Base-by-base conservation (phyloP, 176 grass and related monocot species). In the Oryza meridionalis region DNA sequence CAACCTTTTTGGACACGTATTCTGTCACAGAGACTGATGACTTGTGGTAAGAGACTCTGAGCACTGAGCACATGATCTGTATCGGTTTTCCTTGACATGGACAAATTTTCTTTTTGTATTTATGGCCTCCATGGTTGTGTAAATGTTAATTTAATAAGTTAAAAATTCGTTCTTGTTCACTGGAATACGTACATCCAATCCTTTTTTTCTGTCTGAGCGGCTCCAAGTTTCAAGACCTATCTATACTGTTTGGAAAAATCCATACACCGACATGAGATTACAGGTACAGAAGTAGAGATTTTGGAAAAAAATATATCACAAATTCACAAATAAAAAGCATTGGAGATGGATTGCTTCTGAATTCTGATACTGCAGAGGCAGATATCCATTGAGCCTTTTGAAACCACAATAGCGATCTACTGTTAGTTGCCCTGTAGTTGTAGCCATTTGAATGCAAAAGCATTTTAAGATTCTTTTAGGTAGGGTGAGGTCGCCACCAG, bases 91-190 rank as follows among this genome's bases (percentile, higher is more conserved):
- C 19, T 81, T 81, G 77, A 75, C 77, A 26, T 72, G 73, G 65
- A 61, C 73, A 67, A 0, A 15, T 68, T 81, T 86, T 62, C 4
- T 55, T 9, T 78, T 17, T 69, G 80, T 87, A 70, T 90, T 75
- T 86, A 83, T 80, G 63, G 22, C 38, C 69, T 24, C 37, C 61
- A 32, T 79, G 51, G 6, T 14, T 73, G 62, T 79, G 40, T 19
- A 65, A 68, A 64, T 75, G n/a, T 51, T 79, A 64, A 78, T 64
- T 74, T 73, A 86, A 78, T 67, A 74, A 51, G 62, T 0, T 5
- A 61, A 33, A 15, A 61, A 12, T 2, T 1, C 6, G 9, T 55
- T 24, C 6, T 27, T 65, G 53, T 51, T 35, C 2, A 16, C 12
- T 65, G 2, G 75, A 51, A 65, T 21, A 61, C 16, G 70, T 46